Percentiles rank a stretch among this genome's conserved stretches.
phyloP scores from a whole-genome alignment of 306 rosid genomes.

The Medicago arabica region DNA sequence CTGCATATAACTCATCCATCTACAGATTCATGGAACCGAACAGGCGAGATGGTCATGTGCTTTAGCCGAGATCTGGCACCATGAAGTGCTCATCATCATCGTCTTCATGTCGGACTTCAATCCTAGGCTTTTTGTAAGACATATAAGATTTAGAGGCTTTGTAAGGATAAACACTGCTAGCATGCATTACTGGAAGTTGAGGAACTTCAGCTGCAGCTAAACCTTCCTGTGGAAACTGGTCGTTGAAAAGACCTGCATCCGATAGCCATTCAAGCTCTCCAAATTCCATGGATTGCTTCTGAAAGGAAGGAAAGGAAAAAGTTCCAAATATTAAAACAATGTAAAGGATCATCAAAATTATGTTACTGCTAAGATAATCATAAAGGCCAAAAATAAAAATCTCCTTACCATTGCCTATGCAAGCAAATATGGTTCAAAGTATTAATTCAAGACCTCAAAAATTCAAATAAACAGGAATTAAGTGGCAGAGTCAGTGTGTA shows the following conservation, averaged over 20 bases:
- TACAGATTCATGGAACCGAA: neutral
- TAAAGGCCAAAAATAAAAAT: neutral
- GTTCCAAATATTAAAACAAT: neutral
- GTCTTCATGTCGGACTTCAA: slow-evolving; percentile 58
- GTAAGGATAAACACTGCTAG: slow-evolving; percentile 51
- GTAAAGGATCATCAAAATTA: neutral
- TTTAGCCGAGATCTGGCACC: slow-evolving; percentile 90
- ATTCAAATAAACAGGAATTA: neutral
- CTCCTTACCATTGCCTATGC: slow-evolving; percentile 20
- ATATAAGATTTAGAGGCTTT: slow-evolving; percentile 58
- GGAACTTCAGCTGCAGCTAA: slow-evolving; percentile 96
- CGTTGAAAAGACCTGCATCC: slow-evolving; percentile 74
- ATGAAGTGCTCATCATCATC: slow-evolving; percentile 88
- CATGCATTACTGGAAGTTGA: slow-evolving; percentile 66
- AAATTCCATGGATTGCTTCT: slow-evolving; percentile 80
- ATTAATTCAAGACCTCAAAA: neutral
- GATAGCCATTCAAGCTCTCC: slow-evolving; percentile 94
- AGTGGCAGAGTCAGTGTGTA: neutral
- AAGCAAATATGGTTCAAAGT: slow-evolving; percentile 1
- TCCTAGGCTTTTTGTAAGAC: slow-evolving; percentile 79
- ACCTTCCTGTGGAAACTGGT: slow-evolving; percentile 67
- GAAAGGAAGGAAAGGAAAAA: slow-evolving; percentile 28
- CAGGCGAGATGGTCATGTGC: neutral
- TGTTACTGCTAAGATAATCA: neutral
- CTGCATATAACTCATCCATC: slow-evolving; percentile 36